Conservation (phyloP, 495 filamentous ascomycete species). For the Coniosporium apollinis region DNA sequence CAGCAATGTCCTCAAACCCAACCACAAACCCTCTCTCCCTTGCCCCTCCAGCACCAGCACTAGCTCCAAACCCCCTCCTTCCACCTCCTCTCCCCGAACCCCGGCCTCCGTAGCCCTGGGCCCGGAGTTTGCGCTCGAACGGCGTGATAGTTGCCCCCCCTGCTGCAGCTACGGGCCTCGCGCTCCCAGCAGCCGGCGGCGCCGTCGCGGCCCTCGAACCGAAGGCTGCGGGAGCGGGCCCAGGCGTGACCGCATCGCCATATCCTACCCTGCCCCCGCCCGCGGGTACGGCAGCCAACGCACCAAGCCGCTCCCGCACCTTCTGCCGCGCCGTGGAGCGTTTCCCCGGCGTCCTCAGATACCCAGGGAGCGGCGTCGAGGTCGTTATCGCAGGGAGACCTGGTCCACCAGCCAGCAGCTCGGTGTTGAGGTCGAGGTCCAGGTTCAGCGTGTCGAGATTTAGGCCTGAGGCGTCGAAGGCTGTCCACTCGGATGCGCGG, state of each 20-base stretch:
- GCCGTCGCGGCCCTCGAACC: background rate
- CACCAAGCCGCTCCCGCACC: no score
- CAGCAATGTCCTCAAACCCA: slow-evolving; percentile 6
- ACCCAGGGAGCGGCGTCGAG: slow-evolving; percentile 11
- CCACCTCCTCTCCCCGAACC: background rate
- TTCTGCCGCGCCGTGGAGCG: slow-evolving; percentile 6
- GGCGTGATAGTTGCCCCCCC: slow-evolving; percentile 12
- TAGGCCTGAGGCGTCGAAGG: slow-evolving; percentile 30
- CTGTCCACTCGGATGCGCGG: slow-evolving; percentile 22
- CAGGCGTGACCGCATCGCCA: background rate
- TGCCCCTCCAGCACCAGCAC: slow-evolving; percentile 1
- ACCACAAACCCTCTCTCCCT: slow-evolving; percentile 1
- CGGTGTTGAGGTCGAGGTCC: slow-evolving; percentile 3
- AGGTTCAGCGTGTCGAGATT: slow-evolving; percentile 31
- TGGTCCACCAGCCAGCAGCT: slow-evolving; percentile 4
- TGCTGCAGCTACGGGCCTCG: background rate
- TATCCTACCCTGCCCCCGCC: background rate
- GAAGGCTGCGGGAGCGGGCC: slow-evolving; percentile 7
- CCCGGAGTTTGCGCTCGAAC: slow-evolving; percentile 21
- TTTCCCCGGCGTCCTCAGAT: slow-evolving; percentile 17
- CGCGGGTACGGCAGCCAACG: no score
- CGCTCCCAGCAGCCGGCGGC: background rate
- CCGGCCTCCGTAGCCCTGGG: slow-evolving; percentile 2
- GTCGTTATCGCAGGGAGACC: slow-evolving; percentile 6
- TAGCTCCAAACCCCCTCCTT: background rate